Percentiles rank a stretch among this genome's conserved stretches.
phyloP scores from a whole-genome alignment of 208 protist genomes.

The Blastocrithidia nonstop region DNA sequence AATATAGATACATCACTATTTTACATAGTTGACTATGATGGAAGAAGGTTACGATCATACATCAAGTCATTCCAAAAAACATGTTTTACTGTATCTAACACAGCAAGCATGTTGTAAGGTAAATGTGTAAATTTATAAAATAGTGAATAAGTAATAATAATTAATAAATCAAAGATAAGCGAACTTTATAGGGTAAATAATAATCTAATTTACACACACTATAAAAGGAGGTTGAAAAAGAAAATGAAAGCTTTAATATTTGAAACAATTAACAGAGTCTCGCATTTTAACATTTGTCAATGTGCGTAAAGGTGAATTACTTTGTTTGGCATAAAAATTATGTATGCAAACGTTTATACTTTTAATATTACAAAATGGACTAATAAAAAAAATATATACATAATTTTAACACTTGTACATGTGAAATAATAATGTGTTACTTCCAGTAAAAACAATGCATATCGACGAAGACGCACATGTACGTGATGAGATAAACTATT shows the following conservation, averaged over 20 bases:
- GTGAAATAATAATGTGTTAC: no score
- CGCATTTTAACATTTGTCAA: no score
- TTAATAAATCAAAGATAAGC: not conserved
- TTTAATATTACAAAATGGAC: no score
- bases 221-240: not conserved
- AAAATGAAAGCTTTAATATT: not conserved
- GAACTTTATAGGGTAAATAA: not conserved
- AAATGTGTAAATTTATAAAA: not conserved
- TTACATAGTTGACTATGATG: conserved; percentile 40
- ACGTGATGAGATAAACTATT: no score
- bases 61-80: conserved; percentile 73
- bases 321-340: no score
- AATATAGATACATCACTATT: conserved; percentile 30
- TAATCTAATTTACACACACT: not conserved
- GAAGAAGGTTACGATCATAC: conserved; percentile 35
- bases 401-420: not conserved
- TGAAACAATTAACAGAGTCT: no score
- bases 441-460: no score
- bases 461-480: no score
- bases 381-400: not conserved
- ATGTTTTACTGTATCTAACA: not conserved
- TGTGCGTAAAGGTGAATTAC: no score
- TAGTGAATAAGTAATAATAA: not conserved
- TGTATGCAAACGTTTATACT: no score
- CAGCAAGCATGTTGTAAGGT: not conserved